Evolutionary conservation across 208 protist species (phyloP).

Genomic region (Crithidia bombi): DNA sequence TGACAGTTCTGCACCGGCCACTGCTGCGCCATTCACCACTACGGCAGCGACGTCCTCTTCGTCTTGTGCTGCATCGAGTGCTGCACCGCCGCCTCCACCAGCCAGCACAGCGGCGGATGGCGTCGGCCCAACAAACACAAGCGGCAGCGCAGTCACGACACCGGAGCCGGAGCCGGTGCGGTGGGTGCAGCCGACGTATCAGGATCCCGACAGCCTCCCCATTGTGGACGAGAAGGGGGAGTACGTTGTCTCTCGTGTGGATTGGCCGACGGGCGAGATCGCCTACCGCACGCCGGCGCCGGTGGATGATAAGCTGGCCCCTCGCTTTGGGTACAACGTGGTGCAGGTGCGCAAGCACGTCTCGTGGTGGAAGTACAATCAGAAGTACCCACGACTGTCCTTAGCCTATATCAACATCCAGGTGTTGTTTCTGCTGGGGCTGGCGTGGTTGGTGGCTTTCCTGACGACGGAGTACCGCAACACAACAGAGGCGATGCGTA

Average conservation of each 20-base stretch:
- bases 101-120: background rate
- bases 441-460: constrained; percentile 81
- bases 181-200: constrained; percentile 64
- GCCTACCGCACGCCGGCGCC: constrained; percentile 81
- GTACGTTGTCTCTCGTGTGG: constrained; percentile 83
- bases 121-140: background rate
- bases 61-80: background rate
- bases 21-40: too few relatives aligned
- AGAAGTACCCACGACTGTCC: constrained; percentile 80
- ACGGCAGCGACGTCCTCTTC: background rate
- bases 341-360: constrained; percentile 88
- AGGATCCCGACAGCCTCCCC: constrained; percentile 46
- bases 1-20: too few relatives aligned
- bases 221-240: constrained; percentile 80
- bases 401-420: constrained; percentile 88
- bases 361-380: constrained; percentile 91
- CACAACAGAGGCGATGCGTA: constrained; percentile 74
- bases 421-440: constrained; percentile 71
- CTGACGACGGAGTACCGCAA: constrained; percentile 74
- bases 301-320: constrained; percentile 68
- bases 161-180: constrained; percentile 61
- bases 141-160: constrained; percentile 13
- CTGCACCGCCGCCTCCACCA: background rate
- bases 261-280: constrained; percentile 87
- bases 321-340: constrained; percentile 88